phyloP scores from a whole-genome alignment of 257 asterid species.

The Craterostigma plantagineum region DNA sequence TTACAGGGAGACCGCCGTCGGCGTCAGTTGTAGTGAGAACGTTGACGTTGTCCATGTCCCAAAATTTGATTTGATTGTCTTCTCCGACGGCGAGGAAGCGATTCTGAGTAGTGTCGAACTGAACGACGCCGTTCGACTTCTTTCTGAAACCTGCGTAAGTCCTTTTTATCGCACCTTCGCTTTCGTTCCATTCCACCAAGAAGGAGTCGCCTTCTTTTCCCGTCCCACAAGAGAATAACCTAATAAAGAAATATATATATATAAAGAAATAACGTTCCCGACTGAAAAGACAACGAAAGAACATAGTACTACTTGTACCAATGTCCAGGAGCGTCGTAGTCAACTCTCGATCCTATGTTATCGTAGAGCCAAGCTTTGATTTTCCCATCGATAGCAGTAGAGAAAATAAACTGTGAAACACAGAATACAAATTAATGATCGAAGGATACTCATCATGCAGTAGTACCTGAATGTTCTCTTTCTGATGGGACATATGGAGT shows the following conservation, averaged over 20 bases:
- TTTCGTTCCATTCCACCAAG: conserved; percentile 98
- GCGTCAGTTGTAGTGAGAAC: conserved; percentile 54
- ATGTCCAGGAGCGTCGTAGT: conserved; percentile 97
- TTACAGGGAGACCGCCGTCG: conserved; percentile 92
- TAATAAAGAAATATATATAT: conserved; percentile 19
- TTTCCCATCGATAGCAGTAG: conserved; percentile 93
- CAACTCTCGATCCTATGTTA: conserved; percentile 89
- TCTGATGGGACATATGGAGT: conserved; percentile 78
- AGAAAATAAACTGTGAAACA: conserved; percentile 74
- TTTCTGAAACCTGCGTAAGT: conserved; percentile 76
- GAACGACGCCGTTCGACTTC: conserved; percentile 81
- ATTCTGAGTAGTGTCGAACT: conserved; percentile 82
- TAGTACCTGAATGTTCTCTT: conserved; percentile 35
- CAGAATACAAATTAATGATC: background rate
- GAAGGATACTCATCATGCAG: background rate
- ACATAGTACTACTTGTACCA: conserved; percentile 96
- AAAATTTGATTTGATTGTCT: conserved; percentile 82
- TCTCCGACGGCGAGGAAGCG: conserved; percentile 93
- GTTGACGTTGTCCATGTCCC: conserved; percentile 89
- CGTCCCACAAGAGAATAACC: conserved; percentile 93
- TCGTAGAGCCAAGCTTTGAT: conserved; percentile 97
- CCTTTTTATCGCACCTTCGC: conserved; percentile 94
- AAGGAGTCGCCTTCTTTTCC: conserved; percentile 97
- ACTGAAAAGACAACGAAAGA: background rate
- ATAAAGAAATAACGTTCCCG: too few relatives aligned